These are phyloP conservation scores for Starmerella stigmatis DNA, from an alignment of 805 yeast genomes.

Conservation along the genomic window DNA sequence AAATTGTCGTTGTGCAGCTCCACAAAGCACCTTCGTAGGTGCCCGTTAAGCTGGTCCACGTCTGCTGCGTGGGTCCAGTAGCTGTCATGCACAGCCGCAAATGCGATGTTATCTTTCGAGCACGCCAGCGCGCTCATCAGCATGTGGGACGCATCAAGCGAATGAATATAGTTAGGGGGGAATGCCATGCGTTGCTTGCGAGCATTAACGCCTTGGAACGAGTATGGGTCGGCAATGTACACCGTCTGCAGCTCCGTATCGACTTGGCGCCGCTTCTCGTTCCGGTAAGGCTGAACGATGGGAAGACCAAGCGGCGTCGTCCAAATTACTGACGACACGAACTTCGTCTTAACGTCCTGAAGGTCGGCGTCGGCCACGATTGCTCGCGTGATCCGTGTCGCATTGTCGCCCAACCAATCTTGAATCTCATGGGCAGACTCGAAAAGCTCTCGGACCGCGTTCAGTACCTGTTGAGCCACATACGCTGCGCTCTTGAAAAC, in stretches of 20 bases:
- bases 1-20: slow-evolving; percentile 64
- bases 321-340: slow-evolving; percentile 89
- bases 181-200: slow-evolving; percentile 87
- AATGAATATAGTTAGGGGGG: slow-evolving; percentile 92
- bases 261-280: slow-evolving; percentile 51
- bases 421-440: slow-evolving; percentile 90
- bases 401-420: slow-evolving; percentile 89
- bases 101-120: slow-evolving; percentile 50
- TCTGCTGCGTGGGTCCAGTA: slow-evolving; percentile 96
- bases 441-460: slow-evolving; percentile 73
- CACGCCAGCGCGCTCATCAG: slow-evolving; percentile 75
- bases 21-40: slow-evolving; percentile 70
- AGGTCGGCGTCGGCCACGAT: slow-evolving; percentile 39
- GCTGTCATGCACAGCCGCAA: slow-evolving; percentile 95
- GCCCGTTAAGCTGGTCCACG: slow-evolving; percentile 57
- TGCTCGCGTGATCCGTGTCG: slow-evolving; percentile 67
- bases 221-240: slow-evolving; percentile 79
- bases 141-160: slow-evolving; percentile 96
- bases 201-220: slow-evolving; percentile 68
- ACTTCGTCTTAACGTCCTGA: slow-evolving; percentile 31
- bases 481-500: slow-evolving; percentile 47
- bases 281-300: slow-evolving; percentile 92
- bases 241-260: slow-evolving; percentile 80
- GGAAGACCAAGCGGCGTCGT: slow-evolving; percentile 93
- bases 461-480: slow-evolving; percentile 67